These are phyloP conservation scores for Testicularia cyperi DNA, from an alignment of 1,284 basidiomycete genomes.

Conservation along the genomic window DNA sequence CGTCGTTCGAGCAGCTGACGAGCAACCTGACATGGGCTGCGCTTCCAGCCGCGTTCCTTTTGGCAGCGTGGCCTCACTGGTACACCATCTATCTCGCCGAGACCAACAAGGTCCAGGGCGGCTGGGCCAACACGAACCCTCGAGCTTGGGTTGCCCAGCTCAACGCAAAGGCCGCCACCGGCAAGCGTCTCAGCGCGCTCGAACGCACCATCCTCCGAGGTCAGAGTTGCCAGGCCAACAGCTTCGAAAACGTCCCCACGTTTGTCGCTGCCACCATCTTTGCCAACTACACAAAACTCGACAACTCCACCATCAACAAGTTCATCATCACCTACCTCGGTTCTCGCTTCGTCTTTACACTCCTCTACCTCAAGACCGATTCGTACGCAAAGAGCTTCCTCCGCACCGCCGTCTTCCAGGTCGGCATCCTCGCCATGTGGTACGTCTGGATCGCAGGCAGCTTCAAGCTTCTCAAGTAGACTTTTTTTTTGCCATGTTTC, in stretches of 20 bases:
- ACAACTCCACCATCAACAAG: conserved; percentile 7
- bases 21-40: conserved; percentile 27
- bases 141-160: conserved; percentile 35
- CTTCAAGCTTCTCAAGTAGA: not conserved
- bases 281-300: conserved; percentile 17
- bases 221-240: conserved; percentile 35
- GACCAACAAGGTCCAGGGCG: conserved; percentile 40
- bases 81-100: conserved; percentile 47
- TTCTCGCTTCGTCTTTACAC: conserved; percentile 8
- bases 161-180: conserved; percentile 20
- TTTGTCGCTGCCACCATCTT: conserved; percentile 18
- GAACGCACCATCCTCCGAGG: conserved; percentile 44
- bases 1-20: no score
- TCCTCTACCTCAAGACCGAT: conserved; percentile 17
- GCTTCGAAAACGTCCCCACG: conserved; percentile 33
- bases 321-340: conserved; percentile 23
- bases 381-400: conserved; percentile 18
- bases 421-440: conserved; percentile 21
- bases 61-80: conserved; percentile 46
- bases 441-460: not conserved
- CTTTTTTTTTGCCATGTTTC: no score
- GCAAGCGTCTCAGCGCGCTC: conserved; percentile 22
- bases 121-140: conserved; percentile 52
- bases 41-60: conserved; percentile 12
- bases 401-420: conserved; percentile 31